These are phyloP conservation scores for Miscanthus lutarioriparius DNA, from an alignment of 176 grass and related monocot species.

Conservation along the genomic window DNA sequence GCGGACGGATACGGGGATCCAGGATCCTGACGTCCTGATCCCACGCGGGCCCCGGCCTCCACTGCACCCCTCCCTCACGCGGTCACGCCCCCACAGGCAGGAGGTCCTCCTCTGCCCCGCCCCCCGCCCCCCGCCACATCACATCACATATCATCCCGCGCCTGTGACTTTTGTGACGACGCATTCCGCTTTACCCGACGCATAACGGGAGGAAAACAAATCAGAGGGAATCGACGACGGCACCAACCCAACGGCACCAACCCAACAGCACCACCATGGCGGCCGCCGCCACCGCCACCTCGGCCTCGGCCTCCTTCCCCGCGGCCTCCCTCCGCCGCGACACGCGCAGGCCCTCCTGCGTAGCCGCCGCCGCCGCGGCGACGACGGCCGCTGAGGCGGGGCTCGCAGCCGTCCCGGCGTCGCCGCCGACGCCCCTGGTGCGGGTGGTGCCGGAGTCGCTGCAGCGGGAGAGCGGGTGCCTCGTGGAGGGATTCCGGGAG, in stretches of 20 bases:
- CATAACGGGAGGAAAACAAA: background rate
- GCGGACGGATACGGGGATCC: background rate
- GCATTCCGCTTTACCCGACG: background rate
- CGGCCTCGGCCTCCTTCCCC: background rate
- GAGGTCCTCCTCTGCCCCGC: background rate
- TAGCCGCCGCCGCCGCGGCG: conserved; percentile 9
- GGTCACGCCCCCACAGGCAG: background rate
- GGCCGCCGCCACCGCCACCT: conserved; percentile 39
- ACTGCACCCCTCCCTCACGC: background rate
- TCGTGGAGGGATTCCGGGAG: conserved; percentile 34
- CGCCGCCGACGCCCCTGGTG: conserved; percentile 37
- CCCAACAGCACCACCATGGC: too few relatives aligned
- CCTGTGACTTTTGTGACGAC: conserved; percentile 15
- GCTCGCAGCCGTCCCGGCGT: conserved; percentile 18
- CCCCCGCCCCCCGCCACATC: background rate
- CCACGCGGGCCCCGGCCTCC: background rate
- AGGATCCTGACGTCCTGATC: background rate
- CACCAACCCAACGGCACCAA: background rate
- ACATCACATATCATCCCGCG: background rate
- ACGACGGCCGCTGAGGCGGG: conserved; percentile 14
- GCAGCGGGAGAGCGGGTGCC: conserved; percentile 65
- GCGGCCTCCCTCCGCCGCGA: background rate
- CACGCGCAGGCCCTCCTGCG: background rate
- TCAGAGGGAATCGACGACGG: background rate
- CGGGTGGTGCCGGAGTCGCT: conserved; percentile 67